Evolutionary conservation across 2,329 filamentous ascomycete genomes (phyloP), one percentile per base, ranked within the genome.

Genomic region (Colletotrichum melonis): DNA sequence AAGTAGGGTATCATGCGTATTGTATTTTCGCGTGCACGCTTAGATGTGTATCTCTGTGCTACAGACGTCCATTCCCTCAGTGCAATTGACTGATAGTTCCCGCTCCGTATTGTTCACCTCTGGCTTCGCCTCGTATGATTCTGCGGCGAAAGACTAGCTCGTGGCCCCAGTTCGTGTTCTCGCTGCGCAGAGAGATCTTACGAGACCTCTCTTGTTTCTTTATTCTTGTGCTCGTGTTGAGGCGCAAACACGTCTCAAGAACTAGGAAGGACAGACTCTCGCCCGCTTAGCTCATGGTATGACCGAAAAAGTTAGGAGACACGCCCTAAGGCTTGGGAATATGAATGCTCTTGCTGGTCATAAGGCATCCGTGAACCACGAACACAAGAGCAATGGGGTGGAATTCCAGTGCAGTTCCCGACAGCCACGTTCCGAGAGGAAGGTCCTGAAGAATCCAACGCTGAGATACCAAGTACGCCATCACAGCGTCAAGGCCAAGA

Each of bases 301-400:
- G 46, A 8, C 19, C 7, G 42, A 7, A 49, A 26, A 24, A 12
- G 9, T 42, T 19, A 16, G 14, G 19, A 46, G 14, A 60, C 22
- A 28, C 6, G 32, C 14, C 8, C 82, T 83, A 92, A 71, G 90
- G 95, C 90, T 99, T 99, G 19, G 97, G 97, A 77, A 99, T 95
- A 81, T 97, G 94, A 79, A 99, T 91, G 38, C 92, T 96, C 89
- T 96, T 97, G 86, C 95, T 98, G 76, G 96, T 93, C 97, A 99
- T 98, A 80, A 97, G 84, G 81, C 94, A 97, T 24, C 95, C 97
- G 81, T 97, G 95, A n/a, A 95, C 78, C 72, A 97, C 87, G 83
- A 98, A 99, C 73, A 98, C 79, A 28, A 92, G 83, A 8, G 93
- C 94, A 4, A 93, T 87, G 16, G 97, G 96, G 82, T 99, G 97